Percentiles rank a stretch among this genome's conserved stretches.
Evolutionary conservation across 495 filamentous ascomycete species (phyloP).

Genomic region (Terfezia boudieri): DNA sequence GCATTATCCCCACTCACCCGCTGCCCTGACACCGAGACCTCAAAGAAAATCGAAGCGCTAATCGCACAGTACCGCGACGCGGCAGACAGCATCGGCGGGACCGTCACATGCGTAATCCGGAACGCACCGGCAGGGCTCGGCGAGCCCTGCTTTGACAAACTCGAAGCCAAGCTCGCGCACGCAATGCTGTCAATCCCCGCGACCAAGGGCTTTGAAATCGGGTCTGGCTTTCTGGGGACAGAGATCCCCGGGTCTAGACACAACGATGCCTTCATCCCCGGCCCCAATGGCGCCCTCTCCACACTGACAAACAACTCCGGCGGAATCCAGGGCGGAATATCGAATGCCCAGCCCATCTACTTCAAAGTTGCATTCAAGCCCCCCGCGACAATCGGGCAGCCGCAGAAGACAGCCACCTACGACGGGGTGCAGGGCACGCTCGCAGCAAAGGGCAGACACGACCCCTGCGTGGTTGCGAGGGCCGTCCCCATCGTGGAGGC

Average conservation of each 20-base stretch:
- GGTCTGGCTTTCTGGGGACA: conserved; percentile 77
- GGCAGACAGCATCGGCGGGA: conserved; percentile 83
- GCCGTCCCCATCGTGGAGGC: conserved; percentile 92
- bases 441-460: conserved; percentile 87
- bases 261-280: conserved; percentile 71
- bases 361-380: conserved; percentile 94
- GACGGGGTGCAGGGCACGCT: conserved; percentile 50
- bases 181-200: conserved; percentile 96
- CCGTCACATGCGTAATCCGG: conserved; percentile 86
- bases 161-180: conserved; percentile 82
- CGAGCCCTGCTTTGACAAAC: conserved; percentile 89
- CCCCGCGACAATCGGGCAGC: conserved; percentile 82
- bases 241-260: conserved; percentile 74
- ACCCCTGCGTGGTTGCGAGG: conserved; percentile 84
- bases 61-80: conserved; percentile 64
- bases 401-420: conserved; percentile 68
- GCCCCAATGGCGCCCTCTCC: conserved; percentile 34
- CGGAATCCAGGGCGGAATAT: conserved; percentile 90
- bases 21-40: conserved; percentile 48
- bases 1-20: conserved; percentile 50
- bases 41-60: conserved; percentile 49
- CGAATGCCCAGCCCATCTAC: conserved; percentile 84
- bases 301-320: conserved; percentile 95
- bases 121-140: conserved; percentile 75
- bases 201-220: conserved; percentile 92